Evolutionary conservation across 805 yeast species (phyloP).

Genomic region (Limtongia smithiae): DNA sequence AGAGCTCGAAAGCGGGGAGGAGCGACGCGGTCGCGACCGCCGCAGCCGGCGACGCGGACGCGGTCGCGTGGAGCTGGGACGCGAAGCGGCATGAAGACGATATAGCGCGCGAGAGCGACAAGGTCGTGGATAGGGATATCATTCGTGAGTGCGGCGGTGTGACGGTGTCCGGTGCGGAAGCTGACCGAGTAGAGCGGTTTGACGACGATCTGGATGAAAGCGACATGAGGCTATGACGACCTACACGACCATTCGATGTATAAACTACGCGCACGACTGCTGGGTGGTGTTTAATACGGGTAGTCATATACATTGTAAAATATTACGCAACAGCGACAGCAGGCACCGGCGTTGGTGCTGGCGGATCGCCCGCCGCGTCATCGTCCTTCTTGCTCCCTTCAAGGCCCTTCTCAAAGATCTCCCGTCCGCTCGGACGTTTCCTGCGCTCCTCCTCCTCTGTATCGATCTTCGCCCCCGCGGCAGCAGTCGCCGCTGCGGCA

Average conservation of each 20-base stretch:
- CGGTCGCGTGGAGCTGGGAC: constrained; percentile 5
- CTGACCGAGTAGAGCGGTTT: too few species aligned
- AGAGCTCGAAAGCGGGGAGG: too few species aligned
- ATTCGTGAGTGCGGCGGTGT: background rate
- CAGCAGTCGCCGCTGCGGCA: too few species aligned
- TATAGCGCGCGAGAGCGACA: background rate
- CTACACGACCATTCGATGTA: background rate
- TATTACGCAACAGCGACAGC: background rate
- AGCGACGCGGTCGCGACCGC: too few species aligned
- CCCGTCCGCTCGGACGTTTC: constrained; percentile 78
- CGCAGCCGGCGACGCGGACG: background rate
- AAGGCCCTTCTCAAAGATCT: constrained; percentile 85
- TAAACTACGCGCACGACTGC: too few species aligned
- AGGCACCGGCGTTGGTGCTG: background rate
- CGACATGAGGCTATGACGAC: constrained; percentile 5
- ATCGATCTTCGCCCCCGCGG: constrained; percentile 46
- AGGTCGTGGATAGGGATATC: constrained; percentile 2
- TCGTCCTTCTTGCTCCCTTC: constrained; percentile 65
- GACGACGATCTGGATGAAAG: constrained; percentile 14
- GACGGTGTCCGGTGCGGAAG: too few species aligned
- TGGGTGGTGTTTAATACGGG: too few species aligned
- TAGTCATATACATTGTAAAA: background rate
- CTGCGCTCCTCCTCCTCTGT: constrained; percentile 32
- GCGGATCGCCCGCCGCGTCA: constrained; percentile 38
- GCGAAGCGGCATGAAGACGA: constrained; percentile 14